These are phyloP conservation scores for Mortierella sp. DNA, from an alignment of 371 early-diverging fungal species.

Conservation along the genomic window DNA sequence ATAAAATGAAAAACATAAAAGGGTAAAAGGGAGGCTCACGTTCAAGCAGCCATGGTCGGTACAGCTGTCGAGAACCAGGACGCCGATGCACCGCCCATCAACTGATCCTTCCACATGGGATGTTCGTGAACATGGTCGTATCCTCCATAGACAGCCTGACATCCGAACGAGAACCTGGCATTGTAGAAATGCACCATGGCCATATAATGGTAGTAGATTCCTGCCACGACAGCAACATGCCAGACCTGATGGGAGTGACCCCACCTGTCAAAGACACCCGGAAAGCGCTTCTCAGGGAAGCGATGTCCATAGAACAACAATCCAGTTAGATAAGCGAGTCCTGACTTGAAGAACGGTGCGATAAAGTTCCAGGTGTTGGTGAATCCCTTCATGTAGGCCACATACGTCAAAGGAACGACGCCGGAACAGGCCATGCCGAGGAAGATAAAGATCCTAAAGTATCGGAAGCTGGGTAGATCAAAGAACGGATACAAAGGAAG, in stretches of 20 bases:
- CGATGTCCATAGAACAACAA: slow-evolving; percentile 76
- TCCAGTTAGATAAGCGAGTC: slow-evolving; percentile 66
- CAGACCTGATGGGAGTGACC: slow-evolving; percentile 85
- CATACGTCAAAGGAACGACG: slow-evolving; percentile 67
- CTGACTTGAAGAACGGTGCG: slow-evolving; percentile 63
- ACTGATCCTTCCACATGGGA: not conserved
- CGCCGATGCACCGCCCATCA: slow-evolving; percentile 9
- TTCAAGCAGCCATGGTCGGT: slow-evolving; percentile 15
- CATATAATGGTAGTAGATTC: slow-evolving; percentile 75
- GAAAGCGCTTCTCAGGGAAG: slow-evolving; percentile 79
- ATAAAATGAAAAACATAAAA: not conserved
- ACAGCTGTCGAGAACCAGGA: slow-evolving; percentile 23
- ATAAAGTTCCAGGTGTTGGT: slow-evolving; percentile 58
- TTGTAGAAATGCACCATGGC: slow-evolving; percentile 69
- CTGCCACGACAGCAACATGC: slow-evolving; percentile 81
- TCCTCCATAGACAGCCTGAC: slow-evolving; percentile 51
- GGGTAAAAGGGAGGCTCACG: not conserved
- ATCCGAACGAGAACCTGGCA: slow-evolving; percentile 60
- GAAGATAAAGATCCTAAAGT: slow-evolving; percentile 71
- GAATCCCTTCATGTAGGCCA: slow-evolving; percentile 60
- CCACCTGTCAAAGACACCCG: slow-evolving; percentile 79
- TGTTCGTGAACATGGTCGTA: slow-evolving; percentile 46
- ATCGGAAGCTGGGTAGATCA: slow-evolving; percentile 56
- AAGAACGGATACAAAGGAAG: slow-evolving; percentile 71
- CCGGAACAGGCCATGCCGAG: slow-evolving; percentile 72